phyloP scores from a whole-genome alignment of 208 protist species.

The Leishmania tarentolae region DNA sequence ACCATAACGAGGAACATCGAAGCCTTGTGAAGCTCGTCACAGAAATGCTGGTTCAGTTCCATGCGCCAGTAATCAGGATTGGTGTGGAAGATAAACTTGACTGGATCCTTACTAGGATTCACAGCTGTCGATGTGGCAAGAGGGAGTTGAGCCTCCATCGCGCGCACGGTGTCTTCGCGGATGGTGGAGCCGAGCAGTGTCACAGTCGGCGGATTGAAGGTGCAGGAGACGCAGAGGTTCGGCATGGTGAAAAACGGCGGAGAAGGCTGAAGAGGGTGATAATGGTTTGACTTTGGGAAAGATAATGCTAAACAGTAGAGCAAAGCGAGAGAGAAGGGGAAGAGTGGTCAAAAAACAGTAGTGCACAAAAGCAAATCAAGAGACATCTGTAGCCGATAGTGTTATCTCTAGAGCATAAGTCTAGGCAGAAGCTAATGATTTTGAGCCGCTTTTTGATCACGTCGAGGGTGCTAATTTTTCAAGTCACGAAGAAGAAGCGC shows the following conservation, averaged over 20 bases:
- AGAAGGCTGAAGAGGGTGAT: background rate
- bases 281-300: background rate
- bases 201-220: conserved; percentile 91
- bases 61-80: conserved; percentile 90
- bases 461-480: too few relatives aligned
- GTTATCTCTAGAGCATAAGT: background rate
- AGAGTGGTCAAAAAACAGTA: background rate
- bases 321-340: background rate
- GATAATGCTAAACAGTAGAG: background rate
- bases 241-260: conserved; percentile 58
- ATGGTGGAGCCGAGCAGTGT: conserved; percentile 85
- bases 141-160: conserved; percentile 79
- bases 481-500: too few relatives aligned
- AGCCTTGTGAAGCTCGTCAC: conserved; percentile 89
- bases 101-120: conserved; percentile 69
- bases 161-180: conserved; percentile 86
- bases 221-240: conserved; percentile 90
- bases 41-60: conserved; percentile 91
- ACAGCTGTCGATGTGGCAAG: conserved; percentile 69
- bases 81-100: conserved; percentile 75
- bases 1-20: conserved; percentile 79
- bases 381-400: background rate
- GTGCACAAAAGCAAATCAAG: background rate
- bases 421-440: background rate
- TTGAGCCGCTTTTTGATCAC: background rate